Evolutionary conservation across 2,329 filamentous ascomycete species (phyloP).

Genomic region (Aspergillus alliaceus): DNA sequence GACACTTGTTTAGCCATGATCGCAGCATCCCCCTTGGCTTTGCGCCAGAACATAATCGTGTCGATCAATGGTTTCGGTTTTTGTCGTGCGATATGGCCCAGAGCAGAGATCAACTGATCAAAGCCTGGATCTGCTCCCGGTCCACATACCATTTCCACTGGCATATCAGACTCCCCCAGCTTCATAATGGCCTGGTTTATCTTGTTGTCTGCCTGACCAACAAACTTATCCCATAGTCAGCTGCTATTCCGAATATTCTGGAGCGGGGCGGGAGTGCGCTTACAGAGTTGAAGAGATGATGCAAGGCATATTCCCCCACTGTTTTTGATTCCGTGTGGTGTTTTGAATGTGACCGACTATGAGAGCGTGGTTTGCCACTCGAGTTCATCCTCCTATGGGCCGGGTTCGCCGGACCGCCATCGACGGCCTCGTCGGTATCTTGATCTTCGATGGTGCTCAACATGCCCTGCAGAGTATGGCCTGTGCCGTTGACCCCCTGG

Average conservation of each 20-base stretch:
- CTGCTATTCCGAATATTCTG: background rate
- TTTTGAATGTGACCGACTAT: slow-evolving; percentile 74
- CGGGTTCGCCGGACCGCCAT: slow-evolving; percentile 25
- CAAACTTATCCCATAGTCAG: slow-evolving; percentile 63
- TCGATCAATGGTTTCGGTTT: slow-evolving; percentile 96
- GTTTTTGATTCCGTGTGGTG: slow-evolving; percentile 80
- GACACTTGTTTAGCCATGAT: slow-evolving; percentile 59
- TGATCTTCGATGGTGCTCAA: slow-evolving; percentile 41
- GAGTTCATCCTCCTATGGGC: slow-evolving; percentile 52
- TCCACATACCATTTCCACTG: slow-evolving; percentile 87
- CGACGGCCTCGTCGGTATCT: slow-evolving; percentile 29
- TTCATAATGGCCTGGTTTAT: slow-evolving; percentile 83
- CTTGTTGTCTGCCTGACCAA: slow-evolving; percentile 94
- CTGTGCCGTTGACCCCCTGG: slow-evolving; percentile 44
- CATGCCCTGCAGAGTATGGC: slow-evolving; percentile 26
- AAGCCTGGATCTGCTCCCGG: slow-evolving; percentile 84
- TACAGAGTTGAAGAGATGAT: slow-evolving; percentile 91
- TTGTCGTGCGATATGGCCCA: slow-evolving; percentile 90
- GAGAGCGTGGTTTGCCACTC: slow-evolving; percentile 65
- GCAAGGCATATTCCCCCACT: slow-evolving; percentile 95
- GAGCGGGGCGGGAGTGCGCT: slow-evolving; percentile 33
- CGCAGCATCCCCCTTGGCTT: slow-evolving; percentile 88
- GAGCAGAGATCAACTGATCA: slow-evolving; percentile 87
- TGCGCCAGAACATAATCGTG: slow-evolving; percentile 97
- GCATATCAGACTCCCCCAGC: slow-evolving; percentile 75